phyloP scores from a whole-genome alignment of 441 rosid species.

The Eruca vesicaria region DNA sequence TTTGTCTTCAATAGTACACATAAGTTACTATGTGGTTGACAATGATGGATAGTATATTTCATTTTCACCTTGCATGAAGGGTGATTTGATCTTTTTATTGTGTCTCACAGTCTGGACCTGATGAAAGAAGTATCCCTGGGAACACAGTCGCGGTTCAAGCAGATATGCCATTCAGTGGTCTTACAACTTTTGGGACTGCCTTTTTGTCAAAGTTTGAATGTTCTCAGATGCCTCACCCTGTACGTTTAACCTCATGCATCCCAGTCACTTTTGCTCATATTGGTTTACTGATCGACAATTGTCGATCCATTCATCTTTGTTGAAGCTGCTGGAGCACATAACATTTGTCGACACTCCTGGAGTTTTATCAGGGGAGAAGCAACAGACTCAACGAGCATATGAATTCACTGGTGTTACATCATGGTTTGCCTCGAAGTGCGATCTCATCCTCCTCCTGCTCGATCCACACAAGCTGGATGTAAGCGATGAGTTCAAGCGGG shows the following conservation, averaged over 20 bases:
- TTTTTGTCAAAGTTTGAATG: constrained; percentile 97
- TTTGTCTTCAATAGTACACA: not conserved
- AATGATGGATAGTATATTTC: constrained; percentile 1
- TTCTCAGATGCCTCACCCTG: constrained; percentile 98
- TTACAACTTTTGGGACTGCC: constrained; percentile 88
- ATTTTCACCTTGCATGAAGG: constrained; percentile 7
- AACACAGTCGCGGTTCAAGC: constrained; percentile 96
- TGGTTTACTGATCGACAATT: constrained; percentile 25
- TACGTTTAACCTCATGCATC: constrained; percentile 38
- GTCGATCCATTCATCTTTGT: constrained; percentile 22
- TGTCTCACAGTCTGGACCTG: constrained; percentile 73
- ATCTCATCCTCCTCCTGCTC: constrained; percentile 89
- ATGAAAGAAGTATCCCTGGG: constrained; percentile 98
- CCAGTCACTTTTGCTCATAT: not conserved
- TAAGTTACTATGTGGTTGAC: not conserved
- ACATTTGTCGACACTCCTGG: constrained; percentile 95
- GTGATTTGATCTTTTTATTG: constrained; percentile 1
- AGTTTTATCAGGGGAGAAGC: constrained; percentile 92
- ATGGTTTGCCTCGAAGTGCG: constrained; percentile 98
- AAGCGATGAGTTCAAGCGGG: constrained; percentile 97
- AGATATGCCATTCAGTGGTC: constrained; percentile 95
- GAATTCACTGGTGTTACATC: constrained; percentile 93
- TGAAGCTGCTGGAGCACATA: constrained; percentile 85
- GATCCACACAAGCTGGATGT: constrained; percentile 97
- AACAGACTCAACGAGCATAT: constrained; percentile 79